Percentiles rank a stretch among this genome's conserved stretches.
phyloP scores from a whole-genome alignment of 768 basidiomycete genomes.

The Chiua virens region DNA sequence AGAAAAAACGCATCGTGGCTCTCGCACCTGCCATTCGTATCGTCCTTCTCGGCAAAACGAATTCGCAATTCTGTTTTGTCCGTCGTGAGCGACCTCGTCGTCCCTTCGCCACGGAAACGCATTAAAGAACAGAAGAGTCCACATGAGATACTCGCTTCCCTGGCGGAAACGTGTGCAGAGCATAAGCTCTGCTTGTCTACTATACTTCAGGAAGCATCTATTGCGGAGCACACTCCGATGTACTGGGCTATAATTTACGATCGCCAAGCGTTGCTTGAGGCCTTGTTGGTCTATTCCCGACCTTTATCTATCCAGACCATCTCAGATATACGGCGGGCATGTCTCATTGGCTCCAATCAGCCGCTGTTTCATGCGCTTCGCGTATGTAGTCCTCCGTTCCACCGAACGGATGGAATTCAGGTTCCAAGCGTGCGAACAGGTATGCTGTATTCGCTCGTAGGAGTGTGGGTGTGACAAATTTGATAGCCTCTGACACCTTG shows the following conservation, averaged over 20 bases:
- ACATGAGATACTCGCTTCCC: slow-evolving; percentile 52
- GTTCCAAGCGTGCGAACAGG: slow-evolving; percentile 11
- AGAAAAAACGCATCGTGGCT: slow-evolving; percentile 28
- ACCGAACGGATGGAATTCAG: slow-evolving; percentile 21
- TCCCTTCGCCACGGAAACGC: slow-evolving; percentile 1
- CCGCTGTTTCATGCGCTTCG: slow-evolving; percentile 29
- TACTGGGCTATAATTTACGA: slow-evolving; percentile 38
- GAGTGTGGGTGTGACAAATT: not conserved
- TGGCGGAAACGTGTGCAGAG: slow-evolving; percentile 55
- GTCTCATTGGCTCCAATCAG: slow-evolving; percentile 41
- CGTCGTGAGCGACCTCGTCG: slow-evolving; percentile 53
- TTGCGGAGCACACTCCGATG: slow-evolving; percentile 28
- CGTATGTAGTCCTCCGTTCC: slow-evolving; percentile 20
- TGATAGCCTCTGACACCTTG: slow-evolving; percentile 43
- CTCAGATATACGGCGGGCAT: slow-evolving; percentile 66
- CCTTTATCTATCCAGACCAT: slow-evolving; percentile 44
- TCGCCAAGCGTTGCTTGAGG: slow-evolving; percentile 40
- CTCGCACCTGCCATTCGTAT: slow-evolving; percentile 26
- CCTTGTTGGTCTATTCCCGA: slow-evolving; percentile 51
- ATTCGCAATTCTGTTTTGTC: slow-evolving; percentile 51
- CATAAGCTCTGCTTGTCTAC: slow-evolving; percentile 43
- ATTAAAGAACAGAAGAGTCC: slow-evolving; percentile 14
- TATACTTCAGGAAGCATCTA: slow-evolving; percentile 25
- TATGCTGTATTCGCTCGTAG: slow-evolving; percentile 19
- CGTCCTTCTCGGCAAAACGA: slow-evolving; percentile 39